These are phyloP conservation scores for Solanum piurae DNA, from an alignment of 257 asterid genomes.

Conservation along the genomic window DNA sequence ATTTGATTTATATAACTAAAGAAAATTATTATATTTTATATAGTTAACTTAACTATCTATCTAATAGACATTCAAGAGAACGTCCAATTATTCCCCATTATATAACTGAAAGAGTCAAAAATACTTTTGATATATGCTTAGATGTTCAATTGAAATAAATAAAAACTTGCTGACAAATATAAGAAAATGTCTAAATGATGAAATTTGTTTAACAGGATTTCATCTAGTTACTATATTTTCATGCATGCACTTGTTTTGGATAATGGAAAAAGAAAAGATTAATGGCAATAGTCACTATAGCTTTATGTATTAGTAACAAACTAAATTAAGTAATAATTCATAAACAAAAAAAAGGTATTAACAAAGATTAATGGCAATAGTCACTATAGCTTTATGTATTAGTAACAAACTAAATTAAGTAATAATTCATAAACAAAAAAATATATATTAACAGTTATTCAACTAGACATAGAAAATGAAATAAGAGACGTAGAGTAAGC, in stretches of 20 bases:
- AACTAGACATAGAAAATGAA: neutral
- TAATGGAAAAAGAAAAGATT: neutral
- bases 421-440: neutral
- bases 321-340: neutral
- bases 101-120: neutral
- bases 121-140: neutral
- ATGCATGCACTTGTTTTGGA: neutral
- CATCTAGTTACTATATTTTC: neutral
- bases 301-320: neutral
- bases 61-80: no score
- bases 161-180: neutral
- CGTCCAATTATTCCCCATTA: neutral
- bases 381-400: neutral
- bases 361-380: neutral
- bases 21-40: neutral
- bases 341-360: neutral
- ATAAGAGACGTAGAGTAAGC: neutral
- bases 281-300: neutral
- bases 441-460: neutral
- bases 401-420: neutral
- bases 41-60: neutral
- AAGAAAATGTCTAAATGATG: neutral
- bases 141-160: neutral
- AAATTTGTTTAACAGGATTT: neutral
- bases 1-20: neutral